These are phyloP conservation scores for Tricholomella constricta DNA, from an alignment of 768 basidiomycete genomes.

Conservation along the genomic window DNA sequence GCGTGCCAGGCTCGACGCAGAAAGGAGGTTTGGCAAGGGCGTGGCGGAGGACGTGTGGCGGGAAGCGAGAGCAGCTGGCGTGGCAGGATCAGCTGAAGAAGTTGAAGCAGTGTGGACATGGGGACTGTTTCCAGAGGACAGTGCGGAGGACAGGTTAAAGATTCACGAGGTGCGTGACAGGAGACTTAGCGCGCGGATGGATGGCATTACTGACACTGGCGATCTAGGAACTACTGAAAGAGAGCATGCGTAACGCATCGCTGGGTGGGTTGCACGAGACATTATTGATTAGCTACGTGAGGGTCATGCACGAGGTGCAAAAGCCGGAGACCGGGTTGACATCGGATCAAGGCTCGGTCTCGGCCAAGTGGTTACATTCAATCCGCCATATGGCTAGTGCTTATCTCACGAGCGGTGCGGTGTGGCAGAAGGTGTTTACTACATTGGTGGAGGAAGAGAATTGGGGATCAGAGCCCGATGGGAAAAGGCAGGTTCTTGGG, in stretches of 20 bases:
- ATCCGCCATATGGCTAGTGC: constrained; percentile 42
- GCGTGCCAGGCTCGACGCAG: constrained; percentile 52
- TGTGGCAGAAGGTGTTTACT: constrained; percentile 47
- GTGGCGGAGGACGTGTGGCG: constrained; percentile 40
- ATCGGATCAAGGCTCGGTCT: constrained; percentile 31
- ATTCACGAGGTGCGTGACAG: constrained; percentile 36
- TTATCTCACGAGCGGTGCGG: constrained; percentile 43
- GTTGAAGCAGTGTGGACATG: constrained; percentile 53
- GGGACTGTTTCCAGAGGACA: constrained; percentile 40
- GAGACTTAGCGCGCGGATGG: neutral
- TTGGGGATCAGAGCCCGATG: constrained; percentile 14
- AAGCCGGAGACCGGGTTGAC: constrained; percentile 19
- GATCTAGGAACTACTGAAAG: constrained; percentile 43
- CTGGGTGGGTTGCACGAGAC: constrained; percentile 45
- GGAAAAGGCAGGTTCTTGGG: constrained; percentile 28
- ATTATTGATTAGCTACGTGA: constrained; percentile 48
- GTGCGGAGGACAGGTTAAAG: constrained; percentile 19
- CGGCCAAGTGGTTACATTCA: constrained; percentile 26
- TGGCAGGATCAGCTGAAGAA: constrained; percentile 31
- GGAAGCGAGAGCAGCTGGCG: constrained; percentile 41
- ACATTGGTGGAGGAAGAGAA: constrained; percentile 24
- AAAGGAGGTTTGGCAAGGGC: constrained; percentile 28
- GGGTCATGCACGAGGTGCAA: constrained; percentile 28
- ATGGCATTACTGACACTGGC: constrained; percentile 6
- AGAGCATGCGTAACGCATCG: constrained; percentile 46